These are phyloP conservation scores for Penicillium italicum DNA, from an alignment of 2,329 filamentous ascomycete species.

Conservation along the genomic window DNA sequence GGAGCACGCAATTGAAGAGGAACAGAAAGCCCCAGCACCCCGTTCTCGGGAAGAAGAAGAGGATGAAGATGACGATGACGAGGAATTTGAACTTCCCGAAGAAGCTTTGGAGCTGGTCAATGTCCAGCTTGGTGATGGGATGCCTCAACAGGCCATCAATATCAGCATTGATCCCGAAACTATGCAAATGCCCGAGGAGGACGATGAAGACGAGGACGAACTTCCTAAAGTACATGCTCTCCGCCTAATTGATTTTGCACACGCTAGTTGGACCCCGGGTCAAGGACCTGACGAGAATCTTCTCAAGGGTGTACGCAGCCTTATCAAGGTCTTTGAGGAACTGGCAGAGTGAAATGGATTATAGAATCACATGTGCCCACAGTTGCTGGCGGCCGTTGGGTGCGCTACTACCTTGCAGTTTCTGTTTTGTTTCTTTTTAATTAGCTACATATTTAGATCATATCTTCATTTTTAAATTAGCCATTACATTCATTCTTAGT, in stretches of 20 bases:
- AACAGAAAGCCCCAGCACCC: conserved; percentile 36
- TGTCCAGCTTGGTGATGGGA: conserved; percentile 29
- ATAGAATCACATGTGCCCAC: conserved; percentile 6
- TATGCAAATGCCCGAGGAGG: conserved; percentile 46
- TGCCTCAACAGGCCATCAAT: conserved; percentile 33
- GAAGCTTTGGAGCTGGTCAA: conserved; percentile 32
- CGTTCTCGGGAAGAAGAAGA: conserved; percentile 28
- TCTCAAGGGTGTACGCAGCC: conserved; percentile 68
- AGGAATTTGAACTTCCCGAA: conserved; percentile 30
- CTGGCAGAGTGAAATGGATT: conserved; percentile 42
- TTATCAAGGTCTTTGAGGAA: conserved; percentile 67
- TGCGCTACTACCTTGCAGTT: background rate
- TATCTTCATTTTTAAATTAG: background rate
- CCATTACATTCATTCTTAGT: background rate
- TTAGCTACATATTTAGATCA: background rate
- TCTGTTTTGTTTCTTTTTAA: background rate
- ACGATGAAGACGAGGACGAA: conserved; percentile 54
- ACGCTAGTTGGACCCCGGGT: conserved; percentile 78
- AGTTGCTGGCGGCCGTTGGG: conserved; percentile 29
- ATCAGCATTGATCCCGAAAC: conserved; percentile 36
- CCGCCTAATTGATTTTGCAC: conserved; percentile 95
- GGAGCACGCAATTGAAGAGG: conserved; percentile 46
- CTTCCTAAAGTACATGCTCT: conserved; percentile 68
- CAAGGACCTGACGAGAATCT: conserved; percentile 82
- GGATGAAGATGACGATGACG: conserved; percentile 28